Evolutionary conservation across 441 rosid genomes (phyloP), one percentile per base, ranked within the genome.

Genomic region (Pelargonium fulgidum): DNA sequence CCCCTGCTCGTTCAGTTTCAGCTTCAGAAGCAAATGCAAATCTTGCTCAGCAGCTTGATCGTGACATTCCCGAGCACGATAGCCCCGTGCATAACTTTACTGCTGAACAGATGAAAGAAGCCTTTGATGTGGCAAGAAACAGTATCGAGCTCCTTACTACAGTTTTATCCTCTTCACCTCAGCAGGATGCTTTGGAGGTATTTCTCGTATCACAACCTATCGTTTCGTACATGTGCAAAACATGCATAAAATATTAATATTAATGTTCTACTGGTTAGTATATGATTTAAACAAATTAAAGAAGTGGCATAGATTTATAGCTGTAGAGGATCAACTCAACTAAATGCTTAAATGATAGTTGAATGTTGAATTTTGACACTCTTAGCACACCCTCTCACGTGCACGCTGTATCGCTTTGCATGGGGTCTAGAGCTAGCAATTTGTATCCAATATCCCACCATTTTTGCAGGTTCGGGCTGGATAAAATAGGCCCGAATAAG

Each of bases 91-190:
- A 70, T 76, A 87, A 78, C 79, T 85, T 83, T 73, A 83, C 97
- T 0, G 76, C 85, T 76, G 99, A 91, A 77, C 90, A 88, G 80
- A 85, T 82, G 1, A 93, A 87, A 75, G 98, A 93, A 81, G 89
- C 94, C 72, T 89, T 93, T 77, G 90, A 89, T 73, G 90, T 91
- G 69, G 96, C 98, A 36, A 87, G 91, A 79, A 93, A 93, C 82
- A 83, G 86, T 71, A 82, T 91, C n/a, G 94, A 91, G 77, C 96
- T 93, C 83, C 91, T 93, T 54, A 64, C 87, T 0, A 86, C 93
- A 3, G 91, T 91, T 70, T 70, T 93, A 78, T 85, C 93, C 42
- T 86, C 96, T 69, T 89, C 97, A 33, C 88, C 91, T 12, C 83
- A 86, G 42, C 93, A 85, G 75, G 93, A 93, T 71, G 91, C 76